A percentile compares a stretch with the other conserved stretches of the same genome.
Conservation (phyloP, 2,329 filamentous ascomycete genomes). For the Aureobasidium sp. region DNA sequence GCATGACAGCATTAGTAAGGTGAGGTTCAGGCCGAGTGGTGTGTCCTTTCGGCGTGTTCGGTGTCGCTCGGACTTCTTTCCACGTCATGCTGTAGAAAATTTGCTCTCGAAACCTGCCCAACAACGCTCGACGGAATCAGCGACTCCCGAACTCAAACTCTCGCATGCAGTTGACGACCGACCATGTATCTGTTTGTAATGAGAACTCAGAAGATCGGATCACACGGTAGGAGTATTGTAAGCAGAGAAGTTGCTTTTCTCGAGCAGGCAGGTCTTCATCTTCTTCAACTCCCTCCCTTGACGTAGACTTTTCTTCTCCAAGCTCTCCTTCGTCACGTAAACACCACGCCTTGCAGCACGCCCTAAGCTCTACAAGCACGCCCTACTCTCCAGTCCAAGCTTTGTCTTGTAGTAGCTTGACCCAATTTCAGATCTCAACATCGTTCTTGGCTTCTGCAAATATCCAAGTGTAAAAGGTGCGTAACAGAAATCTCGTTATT, state of each 20-base stretch:
- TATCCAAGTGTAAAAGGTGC: conserved; percentile 10
- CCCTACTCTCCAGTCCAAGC: conserved; percentile 9
- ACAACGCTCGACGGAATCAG: background rate
- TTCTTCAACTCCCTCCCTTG: background rate
- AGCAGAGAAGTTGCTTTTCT: conserved; percentile 4
- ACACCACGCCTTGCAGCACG: conserved; percentile 1
- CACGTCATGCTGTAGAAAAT: conserved; percentile 14
- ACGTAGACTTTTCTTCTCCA: background rate
- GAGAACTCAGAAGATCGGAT: background rate
- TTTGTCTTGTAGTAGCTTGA: background rate
- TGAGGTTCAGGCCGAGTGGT: conserved; percentile 7
- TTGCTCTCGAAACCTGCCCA: conserved; percentile 8
- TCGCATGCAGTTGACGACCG: conserved; percentile 4
- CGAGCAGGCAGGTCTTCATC: background rate
- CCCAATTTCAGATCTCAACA: conserved; percentile 13
- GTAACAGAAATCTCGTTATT: conserved; percentile 13
- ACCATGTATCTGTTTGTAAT: conserved; percentile 4
- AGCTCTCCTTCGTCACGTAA: background rate
- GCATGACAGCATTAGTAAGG: background rate
- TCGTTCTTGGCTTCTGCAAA: conserved; percentile 6
- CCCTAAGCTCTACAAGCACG: conserved; percentile 14
- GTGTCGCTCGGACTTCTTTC: conserved; percentile 12
- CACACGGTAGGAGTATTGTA: background rate
- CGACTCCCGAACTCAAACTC: background rate
- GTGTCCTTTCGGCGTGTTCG: conserved; percentile 4